These are phyloP conservation scores for Brassica incana DNA, from an alignment of 345 rosid species.

Conservation along the genomic window DNA sequence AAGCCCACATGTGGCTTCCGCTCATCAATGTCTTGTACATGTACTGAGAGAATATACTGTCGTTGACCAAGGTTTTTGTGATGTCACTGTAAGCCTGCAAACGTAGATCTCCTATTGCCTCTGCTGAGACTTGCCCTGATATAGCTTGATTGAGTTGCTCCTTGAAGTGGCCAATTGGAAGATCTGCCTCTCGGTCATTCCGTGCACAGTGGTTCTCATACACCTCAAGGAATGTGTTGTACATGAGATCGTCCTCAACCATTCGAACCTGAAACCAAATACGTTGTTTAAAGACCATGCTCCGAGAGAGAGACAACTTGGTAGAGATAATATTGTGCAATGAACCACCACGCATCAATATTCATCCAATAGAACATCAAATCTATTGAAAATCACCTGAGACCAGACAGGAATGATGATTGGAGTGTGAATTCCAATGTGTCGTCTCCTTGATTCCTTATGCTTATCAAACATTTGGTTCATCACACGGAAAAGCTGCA, in stretches of 20 bases:
- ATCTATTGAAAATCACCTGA: slow-evolving; percentile 59
- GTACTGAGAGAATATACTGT: slow-evolving; percentile 88
- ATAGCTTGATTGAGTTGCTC: slow-evolving; percentile 94
- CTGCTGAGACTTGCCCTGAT: slow-evolving; percentile 83
- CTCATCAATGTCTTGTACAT: slow-evolving; percentile 88
- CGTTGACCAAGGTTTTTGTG: slow-evolving; percentile 69
- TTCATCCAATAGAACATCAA: neutral
- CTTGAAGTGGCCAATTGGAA: slow-evolving; percentile 83
- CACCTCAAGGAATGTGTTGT: slow-evolving; percentile 95
- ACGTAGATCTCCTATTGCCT: slow-evolving; percentile 91
- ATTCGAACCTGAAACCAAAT: slow-evolving; percentile 72
- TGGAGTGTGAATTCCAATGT: slow-evolving; percentile 90
- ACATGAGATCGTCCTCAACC: slow-evolving; percentile 99
- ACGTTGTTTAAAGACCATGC: neutral
- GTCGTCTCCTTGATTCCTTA: slow-evolving; percentile 90
- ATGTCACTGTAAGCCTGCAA: slow-evolving; percentile 86
- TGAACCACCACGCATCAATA: neutral
- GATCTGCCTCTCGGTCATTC: slow-evolving; percentile 89
- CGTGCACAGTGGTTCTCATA: slow-evolving; percentile 97
- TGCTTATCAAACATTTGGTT: slow-evolving; percentile 99
- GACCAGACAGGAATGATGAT: slow-evolving; percentile 99
- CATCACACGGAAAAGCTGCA: slow-evolving; percentile 98
- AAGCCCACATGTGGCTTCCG: slow-evolving; percentile 97
- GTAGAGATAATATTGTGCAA: neutral
- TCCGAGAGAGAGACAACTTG: neutral